phyloP scores from a whole-genome alignment of 257 asterid genomes.

The Echites panduratus region DNA sequence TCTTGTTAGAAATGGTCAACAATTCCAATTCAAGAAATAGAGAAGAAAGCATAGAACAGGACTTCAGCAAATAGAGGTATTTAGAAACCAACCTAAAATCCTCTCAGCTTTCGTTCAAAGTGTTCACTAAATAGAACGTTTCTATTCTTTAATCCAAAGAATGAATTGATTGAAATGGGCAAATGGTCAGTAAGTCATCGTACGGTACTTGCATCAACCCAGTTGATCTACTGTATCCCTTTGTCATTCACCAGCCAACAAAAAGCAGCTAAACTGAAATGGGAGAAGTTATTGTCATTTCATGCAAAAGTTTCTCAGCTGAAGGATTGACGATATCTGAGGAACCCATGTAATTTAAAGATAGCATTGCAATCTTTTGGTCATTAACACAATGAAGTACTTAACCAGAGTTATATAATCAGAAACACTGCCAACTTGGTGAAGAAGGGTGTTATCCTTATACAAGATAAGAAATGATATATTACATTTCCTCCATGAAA shows the following conservation, averaged over 20 bases:
- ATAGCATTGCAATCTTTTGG: neutral
- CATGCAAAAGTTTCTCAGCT: neutral
- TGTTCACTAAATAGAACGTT: no score
- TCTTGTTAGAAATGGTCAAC: neutral
- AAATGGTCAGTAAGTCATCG: neutral
- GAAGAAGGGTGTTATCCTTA: neutral
- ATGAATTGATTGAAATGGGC: neutral
- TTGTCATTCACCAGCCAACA: neutral
- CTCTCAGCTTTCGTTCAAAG: neutral
- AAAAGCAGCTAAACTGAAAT: neutral
- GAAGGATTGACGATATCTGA: neutral
- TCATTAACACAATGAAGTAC: neutral
- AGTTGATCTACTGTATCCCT: neutral
- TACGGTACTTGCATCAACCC: neutral
- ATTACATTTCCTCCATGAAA: neutral
- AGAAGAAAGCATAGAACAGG: neutral
- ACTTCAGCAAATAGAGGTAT: neutral
- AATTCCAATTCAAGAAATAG: neutral
- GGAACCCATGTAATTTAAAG: neutral
- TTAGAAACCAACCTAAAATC: neutral
- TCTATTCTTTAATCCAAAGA: neutral
- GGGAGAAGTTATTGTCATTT: neutral
- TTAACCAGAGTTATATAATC: neutral
- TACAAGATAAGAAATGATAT: neutral
- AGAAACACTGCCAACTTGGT: neutral